These are phyloP conservation scores for Stereocaulon alpinum DNA, from an alignment of 495 filamentous ascomycete species.

Conservation along the genomic window DNA sequence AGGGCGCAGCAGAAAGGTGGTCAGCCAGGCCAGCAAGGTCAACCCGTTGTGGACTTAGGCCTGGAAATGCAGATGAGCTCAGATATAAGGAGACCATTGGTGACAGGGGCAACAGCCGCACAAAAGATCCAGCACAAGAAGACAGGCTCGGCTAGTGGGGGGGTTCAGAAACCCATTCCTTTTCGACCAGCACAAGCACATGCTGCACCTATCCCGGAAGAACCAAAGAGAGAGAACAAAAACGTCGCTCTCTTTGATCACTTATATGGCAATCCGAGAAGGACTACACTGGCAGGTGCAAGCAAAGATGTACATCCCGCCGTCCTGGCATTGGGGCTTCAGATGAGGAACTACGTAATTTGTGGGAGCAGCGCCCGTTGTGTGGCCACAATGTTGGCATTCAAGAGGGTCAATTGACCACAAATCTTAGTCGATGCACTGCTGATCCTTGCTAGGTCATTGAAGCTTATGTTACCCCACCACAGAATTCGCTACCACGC, in stretches of 20 bases:
- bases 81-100: slow-evolving; percentile 35
- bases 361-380: slow-evolving; percentile 85
- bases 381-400: slow-evolving; percentile 75
- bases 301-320: slow-evolving; percentile 86
- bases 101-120: slow-evolving; percentile 16
- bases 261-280: slow-evolving; percentile 61
- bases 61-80: slow-evolving; percentile 21
- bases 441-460: slow-evolving; percentile 52
- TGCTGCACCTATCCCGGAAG: slow-evolving; percentile 32
- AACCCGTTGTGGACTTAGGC: slow-evolving; percentile 25
- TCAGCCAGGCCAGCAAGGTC: slow-evolving; percentile 28
- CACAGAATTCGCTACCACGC: slow-evolving; percentile 69
- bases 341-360: slow-evolving; percentile 81
- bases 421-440: neutral
- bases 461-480: slow-evolving; percentile 79
- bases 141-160: slow-evolving; percentile 16
- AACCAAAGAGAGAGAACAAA: slow-evolving; percentile 53
- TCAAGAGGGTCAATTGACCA: slow-evolving; percentile 59
- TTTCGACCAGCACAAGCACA: slow-evolving; percentile 26
- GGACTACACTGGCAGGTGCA: slow-evolving; percentile 62
- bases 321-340: slow-evolving; percentile 72
- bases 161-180: slow-evolving; percentile 15
- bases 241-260: slow-evolving; percentile 75
- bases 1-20: slow-evolving; percentile 48
- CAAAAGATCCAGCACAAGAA: slow-evolving; percentile 21